Conservation (phyloP, 805 yeast species). For the Lipomyces spencermartinsiae region DNA sequence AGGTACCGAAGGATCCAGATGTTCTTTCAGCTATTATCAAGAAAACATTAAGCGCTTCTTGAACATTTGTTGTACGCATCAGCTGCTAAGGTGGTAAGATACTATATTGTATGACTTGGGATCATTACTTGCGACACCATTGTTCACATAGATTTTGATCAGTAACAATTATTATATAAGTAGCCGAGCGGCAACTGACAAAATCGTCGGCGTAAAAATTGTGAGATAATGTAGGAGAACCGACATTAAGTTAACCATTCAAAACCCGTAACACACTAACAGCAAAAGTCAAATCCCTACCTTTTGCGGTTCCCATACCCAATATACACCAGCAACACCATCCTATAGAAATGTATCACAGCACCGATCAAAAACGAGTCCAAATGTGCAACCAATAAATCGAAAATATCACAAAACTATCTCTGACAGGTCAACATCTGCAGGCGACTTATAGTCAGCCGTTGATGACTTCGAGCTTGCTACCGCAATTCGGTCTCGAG, state of each 20-base stretch:
- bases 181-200: too few relatives aligned
- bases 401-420: neutral
- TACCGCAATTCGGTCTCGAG: neutral
- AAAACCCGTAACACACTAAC: neutral
- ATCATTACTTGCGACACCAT: too few relatives aligned
- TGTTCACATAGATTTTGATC: too few relatives aligned
- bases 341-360: neutral
- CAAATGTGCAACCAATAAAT: neutral
- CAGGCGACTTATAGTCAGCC: neutral
- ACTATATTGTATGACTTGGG: too few relatives aligned
- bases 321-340: neutral
- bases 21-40: conserved; percentile 81
- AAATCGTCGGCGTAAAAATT: too few relatives aligned
- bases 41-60: conserved; percentile 3
- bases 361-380: neutral
- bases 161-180: too few relatives aligned
- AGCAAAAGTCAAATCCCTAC: neutral
- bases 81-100: too few relatives aligned
- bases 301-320: neutral
- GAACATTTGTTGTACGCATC: neutral
- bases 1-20: conserved; percentile 81
- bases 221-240: neutral
- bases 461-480: neutral
- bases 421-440: neutral
- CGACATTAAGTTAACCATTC: neutral